These are phyloP conservation scores for Trichodelitschia bisporula DNA, from an alignment of 495 filamentous ascomycete genomes.

Conservation along the genomic window DNA sequence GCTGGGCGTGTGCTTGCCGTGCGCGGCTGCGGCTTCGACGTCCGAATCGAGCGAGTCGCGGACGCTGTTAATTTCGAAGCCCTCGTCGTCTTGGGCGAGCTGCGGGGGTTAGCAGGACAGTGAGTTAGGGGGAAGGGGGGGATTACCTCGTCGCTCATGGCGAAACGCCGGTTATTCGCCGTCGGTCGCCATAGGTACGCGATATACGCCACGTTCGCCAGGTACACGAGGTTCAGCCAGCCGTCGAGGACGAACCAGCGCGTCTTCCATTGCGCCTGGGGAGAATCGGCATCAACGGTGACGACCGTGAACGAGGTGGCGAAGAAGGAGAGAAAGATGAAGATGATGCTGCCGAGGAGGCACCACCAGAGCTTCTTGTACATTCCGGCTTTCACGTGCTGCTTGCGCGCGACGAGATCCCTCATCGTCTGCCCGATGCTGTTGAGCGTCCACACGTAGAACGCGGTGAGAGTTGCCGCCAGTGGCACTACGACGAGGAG, in stretches of 20 bases:
- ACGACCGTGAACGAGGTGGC: conserved; percentile 89
- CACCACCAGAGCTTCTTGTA: conserved; percentile 99
- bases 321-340: conserved; percentile 92
- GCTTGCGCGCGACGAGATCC: conserved; percentile 78
- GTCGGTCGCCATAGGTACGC: conserved; percentile 97
- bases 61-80: conserved; percentile 88
- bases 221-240: conserved; percentile 91
- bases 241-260: conserved; percentile 96
- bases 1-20: not conserved
- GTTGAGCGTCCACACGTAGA: conserved; percentile 98
- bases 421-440: conserved; percentile 87
- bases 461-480: conserved; percentile 77
- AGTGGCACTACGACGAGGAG: conserved; percentile 86
- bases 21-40: conserved; percentile 5
- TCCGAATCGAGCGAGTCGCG: conserved; percentile 57
- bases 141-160: conserved; percentile 86
- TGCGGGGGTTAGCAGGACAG: conserved; percentile 15
- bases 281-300: conserved; percentile 63
- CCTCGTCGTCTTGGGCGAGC: conserved; percentile 95
- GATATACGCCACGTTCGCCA: conserved; percentile 72
- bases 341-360: conserved; percentile 71
- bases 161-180: conserved; percentile 88
- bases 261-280: conserved; percentile 86
- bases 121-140: conserved; percentile 1
- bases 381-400: conserved; percentile 82